phyloP scores from a whole-genome alignment of 2,329 filamentous ascomycete genomes.

The Colletotrichum australisinense region DNA sequence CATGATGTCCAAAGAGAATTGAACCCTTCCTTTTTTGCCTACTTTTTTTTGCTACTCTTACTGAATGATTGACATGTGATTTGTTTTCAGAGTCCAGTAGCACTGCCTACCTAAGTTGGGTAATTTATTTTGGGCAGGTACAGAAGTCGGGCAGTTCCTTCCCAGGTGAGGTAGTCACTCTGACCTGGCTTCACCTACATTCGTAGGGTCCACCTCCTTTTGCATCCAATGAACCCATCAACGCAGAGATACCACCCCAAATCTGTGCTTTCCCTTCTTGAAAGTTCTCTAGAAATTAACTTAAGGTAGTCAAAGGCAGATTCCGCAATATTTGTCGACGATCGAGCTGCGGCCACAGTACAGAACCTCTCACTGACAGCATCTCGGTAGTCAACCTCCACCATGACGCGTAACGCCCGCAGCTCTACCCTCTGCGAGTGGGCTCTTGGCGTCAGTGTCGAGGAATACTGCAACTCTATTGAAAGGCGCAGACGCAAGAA shows the following conservation, averaged over 20 bases:
- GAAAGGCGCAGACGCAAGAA: conserved; percentile 23
- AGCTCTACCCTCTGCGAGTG: conserved; percentile 51
- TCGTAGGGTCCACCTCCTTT: neutral
- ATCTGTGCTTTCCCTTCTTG: neutral
- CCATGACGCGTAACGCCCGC: conserved; percentile 29
- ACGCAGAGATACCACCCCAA: neutral
- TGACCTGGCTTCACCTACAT: neutral
- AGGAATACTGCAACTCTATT: conserved; percentile 38
- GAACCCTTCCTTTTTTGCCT: too few relatives aligned
- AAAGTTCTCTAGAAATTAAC: neutral
- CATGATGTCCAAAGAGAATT: too few relatives aligned
- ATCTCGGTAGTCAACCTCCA: neutral
- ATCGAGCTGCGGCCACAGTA: neutral
- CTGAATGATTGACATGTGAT: too few relatives aligned
- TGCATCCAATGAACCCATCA: neutral
- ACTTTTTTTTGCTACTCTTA: too few relatives aligned
- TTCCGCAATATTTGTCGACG: neutral
- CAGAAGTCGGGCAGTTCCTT: neutral
- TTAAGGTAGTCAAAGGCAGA: neutral
- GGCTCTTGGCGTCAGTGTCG: conserved; percentile 51
- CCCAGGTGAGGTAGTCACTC: neutral
- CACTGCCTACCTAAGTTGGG: too few relatives aligned
- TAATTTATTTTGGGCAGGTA: neutral
- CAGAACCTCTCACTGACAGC: neutral
- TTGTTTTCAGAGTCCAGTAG: too few relatives aligned